A percentile compares a stretch with the other conserved stretches of the same genome.
Evolutionary conservation across 306 rosid genomes (phyloP).

Genomic region (Malus orientalis): DNA sequence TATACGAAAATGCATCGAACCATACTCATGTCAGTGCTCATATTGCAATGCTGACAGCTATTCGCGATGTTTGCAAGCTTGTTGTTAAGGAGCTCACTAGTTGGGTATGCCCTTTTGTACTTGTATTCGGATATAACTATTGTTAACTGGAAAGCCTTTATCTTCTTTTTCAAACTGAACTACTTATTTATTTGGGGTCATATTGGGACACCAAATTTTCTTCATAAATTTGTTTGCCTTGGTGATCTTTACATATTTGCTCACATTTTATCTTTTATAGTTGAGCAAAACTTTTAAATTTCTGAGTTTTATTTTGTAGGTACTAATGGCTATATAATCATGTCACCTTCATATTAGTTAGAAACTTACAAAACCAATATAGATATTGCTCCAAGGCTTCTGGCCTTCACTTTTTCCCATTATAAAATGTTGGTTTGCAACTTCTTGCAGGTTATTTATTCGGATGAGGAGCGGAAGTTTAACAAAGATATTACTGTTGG

Average conservation of each 20-base stretch:
- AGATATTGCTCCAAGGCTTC: neutral
- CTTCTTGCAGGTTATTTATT: conserved; percentile 76
- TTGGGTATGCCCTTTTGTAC: conserved; percentile 59
- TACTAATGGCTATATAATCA: neutral
- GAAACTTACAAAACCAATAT: neutral
- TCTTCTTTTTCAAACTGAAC: neutral
- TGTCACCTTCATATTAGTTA: neutral
- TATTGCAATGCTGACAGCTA: conserved; percentile 79
- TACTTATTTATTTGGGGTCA: neutral
- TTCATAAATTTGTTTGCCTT: neutral
- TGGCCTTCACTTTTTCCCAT: neutral
- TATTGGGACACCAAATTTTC: neutral
- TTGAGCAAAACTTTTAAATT: neutral
- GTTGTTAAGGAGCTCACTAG: conserved; percentile 92
- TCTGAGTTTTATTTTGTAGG: neutral
- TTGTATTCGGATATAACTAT: neutral
- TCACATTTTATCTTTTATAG: neutral
- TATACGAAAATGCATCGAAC: conserved; percentile 76
- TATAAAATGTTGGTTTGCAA: neutral
- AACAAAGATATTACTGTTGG: conserved; percentile 87
- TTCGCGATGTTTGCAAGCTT: conserved; percentile 99
- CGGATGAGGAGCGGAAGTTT: conserved; percentile 89
- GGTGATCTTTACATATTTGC: neutral
- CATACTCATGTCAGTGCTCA: conserved; percentile 62
- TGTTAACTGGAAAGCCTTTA: neutral